Percentiles rank a stretch among this genome's conserved stretches.
Conservation (phyloP, 306 rosid species). For the Rubus idaeus region DNA sequence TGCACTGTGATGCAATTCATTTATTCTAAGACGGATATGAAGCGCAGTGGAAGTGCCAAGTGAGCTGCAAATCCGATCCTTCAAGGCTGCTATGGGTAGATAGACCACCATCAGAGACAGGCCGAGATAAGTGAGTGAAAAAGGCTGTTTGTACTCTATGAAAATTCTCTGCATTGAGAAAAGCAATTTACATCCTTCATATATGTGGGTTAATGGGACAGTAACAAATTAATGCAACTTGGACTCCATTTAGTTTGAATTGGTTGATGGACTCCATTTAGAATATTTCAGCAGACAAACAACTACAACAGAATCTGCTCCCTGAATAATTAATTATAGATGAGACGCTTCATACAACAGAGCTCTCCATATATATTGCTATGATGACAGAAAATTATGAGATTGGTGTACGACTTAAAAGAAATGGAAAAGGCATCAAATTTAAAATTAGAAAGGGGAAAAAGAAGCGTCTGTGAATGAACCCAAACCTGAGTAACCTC, state of each 20-base stretch:
- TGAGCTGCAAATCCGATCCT: slow-evolving; percentile 43
- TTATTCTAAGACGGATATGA: slow-evolving; percentile 32
- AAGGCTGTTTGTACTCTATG: slow-evolving; percentile 61
- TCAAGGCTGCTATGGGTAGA: slow-evolving; percentile 56
- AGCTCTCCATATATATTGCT: too few species aligned
- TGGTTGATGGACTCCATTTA: not conserved
- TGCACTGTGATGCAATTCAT: slow-evolving; percentile 26
- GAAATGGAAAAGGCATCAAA: too few species aligned
- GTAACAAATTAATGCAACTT: not conserved
- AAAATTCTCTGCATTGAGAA: slow-evolving; percentile 67
- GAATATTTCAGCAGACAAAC: not conserved
- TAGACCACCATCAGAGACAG: slow-evolving; percentile 59
- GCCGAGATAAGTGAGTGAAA: slow-evolving; percentile 68
- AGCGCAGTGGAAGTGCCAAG: slow-evolving; percentile 32
- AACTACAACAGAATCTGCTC: not conserved
- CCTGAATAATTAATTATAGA: not conserved
- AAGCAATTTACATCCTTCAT: not conserved
- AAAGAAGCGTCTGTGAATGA: not conserved
- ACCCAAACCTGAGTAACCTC: slow-evolving; percentile 69
- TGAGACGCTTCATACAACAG: too few species aligned
- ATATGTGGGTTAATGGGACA: not conserved
- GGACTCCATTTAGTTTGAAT: not conserved
- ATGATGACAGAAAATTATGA: too few species aligned
- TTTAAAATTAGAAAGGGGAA: not conserved
- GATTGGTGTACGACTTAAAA: too few species aligned